These are phyloP conservation scores for Athelia psychrophila DNA, from an alignment of 1,284 basidiomycete species.

Conservation along the genomic window DNA sequence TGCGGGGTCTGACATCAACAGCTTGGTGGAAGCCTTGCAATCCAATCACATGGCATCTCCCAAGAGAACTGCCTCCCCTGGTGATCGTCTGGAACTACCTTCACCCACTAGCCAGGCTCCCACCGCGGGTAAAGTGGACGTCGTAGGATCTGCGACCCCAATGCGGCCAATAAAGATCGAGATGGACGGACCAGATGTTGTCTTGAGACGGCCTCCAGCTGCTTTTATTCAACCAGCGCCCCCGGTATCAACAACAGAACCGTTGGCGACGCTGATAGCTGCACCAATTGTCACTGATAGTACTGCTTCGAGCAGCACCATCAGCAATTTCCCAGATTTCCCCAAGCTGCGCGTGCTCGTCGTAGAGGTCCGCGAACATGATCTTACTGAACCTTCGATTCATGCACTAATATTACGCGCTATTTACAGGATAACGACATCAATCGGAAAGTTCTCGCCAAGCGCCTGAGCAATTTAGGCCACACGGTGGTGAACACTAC, in stretches of 20 bases:
- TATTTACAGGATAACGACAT: constrained; percentile 66
- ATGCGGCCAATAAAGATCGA: constrained; percentile 42
- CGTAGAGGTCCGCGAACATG: constrained; percentile 57
- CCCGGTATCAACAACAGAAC: too few relatives aligned
- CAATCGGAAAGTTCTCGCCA: constrained; percentile 73
- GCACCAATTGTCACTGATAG: too few relatives aligned
- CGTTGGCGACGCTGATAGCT: too few relatives aligned
- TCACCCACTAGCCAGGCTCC: too few relatives aligned
- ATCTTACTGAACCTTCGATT: too few relatives aligned
- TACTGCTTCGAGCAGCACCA: neutral
- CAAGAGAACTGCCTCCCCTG: constrained; percentile 2
- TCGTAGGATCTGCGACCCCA: constrained; percentile 32
- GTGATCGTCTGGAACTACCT: constrained; percentile 21
- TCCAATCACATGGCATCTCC: constrained; percentile 33
- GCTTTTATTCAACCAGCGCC: too few relatives aligned
- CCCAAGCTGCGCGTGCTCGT: constrained; percentile 55
- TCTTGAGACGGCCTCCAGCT: too few relatives aligned
- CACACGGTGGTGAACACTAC: constrained; percentile 67
- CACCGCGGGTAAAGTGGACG: constrained; percentile 2
- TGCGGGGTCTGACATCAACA: constrained; percentile 50
- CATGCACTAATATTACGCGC: too few relatives aligned
- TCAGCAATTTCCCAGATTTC: neutral
- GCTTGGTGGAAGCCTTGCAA: constrained; percentile 65
- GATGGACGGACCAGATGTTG: constrained; percentile 27
- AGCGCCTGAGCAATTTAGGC: constrained; percentile 66